Evolutionary conservation across 371 early-diverging fungal species (phyloP), one percentile per base, ranked within the genome.

Genomic region (Circinella umbellata): DNA sequence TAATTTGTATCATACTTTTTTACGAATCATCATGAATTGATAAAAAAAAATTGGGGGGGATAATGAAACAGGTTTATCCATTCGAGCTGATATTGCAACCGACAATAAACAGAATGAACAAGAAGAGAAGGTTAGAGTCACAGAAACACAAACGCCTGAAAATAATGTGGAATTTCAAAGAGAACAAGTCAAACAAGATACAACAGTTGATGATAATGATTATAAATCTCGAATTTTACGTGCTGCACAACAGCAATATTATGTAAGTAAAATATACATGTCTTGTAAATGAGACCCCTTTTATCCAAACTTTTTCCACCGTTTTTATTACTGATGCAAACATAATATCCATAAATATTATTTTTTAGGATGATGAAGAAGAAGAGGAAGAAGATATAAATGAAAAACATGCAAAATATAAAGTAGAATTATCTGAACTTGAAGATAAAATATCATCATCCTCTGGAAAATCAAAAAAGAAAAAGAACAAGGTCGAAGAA

Each of bases 151-250:
- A 34, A n/a, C 51, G 0, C 51, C 51, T 1, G 5, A 15, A 5
- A 51, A 15, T n/a, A 15, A 51, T n/a, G 27, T 57, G 6, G 14
- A 57, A 34, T 57, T 34, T 27, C 18, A 57, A 57, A 57, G 57
- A 57, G 35, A 57, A 34, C n/a, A 27, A n/a, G 34, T 57, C 34
- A 34, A 69, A 14, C 36, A 68, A 1, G 37, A 51, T 51, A 15
- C 51, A n/a, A 15, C 51, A 51, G 15, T 63, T 6, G 51, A 74
- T 36, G 74, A 65, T 9, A 47, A 74, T 39, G 74, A 77, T 59
- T 70, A 76, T 11, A 83, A 75, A 66, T 37, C 76, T 9, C 78
- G 76, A 42, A 78, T 74, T 17, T 69, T 78, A 39, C 64, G 73
- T 49, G 75, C 76, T n/a, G 80, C 79, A 11, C 68, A 81, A 11